A percentile compares a stretch with the other conserved stretches of the same genome.
phyloP scores from a whole-genome alignment of 78 protist genomes.

The Dictyostelium citrinum region DNA sequence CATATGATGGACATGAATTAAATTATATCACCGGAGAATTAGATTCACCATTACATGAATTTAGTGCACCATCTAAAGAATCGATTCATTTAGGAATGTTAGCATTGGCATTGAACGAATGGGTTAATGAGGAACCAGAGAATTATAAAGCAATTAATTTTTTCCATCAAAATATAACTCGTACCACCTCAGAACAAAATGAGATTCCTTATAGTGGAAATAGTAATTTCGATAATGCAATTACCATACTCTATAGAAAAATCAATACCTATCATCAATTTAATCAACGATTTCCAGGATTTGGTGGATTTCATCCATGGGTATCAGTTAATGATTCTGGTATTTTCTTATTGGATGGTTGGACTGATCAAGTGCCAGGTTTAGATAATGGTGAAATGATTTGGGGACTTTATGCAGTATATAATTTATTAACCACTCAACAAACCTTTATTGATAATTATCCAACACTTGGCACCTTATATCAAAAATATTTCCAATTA shows the following conservation, averaged over 20 bases:
- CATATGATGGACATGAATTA: constrained; percentile 69
- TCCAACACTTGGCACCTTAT: neutral
- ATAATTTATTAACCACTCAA: neutral
- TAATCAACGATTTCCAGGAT: constrained; percentile 57
- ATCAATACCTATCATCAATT: constrained; percentile 58
- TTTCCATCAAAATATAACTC: constrained; percentile 23
- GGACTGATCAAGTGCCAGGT: constrained; percentile 46
- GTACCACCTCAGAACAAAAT: neutral
- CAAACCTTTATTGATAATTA: neutral
- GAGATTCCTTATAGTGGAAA: neutral
- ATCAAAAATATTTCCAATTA: constrained; percentile 38
- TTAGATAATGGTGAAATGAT: constrained; percentile 84
- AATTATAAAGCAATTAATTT: constrained; percentile 14
- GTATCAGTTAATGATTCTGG: constrained; percentile 31
- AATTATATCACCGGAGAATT: constrained; percentile 55
- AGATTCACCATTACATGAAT: constrained; percentile 4
- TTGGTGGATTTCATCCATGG: constrained; percentile 81
- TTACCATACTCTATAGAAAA: constrained; percentile 38
- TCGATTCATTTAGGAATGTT: constrained; percentile 55
- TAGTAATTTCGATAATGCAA: constrained; percentile 28
- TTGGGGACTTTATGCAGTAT: constrained; percentile 58
- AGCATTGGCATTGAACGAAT: constrained; percentile 8
- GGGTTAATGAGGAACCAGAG: neutral
- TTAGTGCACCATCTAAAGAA: constrained; percentile 82
- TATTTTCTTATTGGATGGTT: constrained; percentile 42